These are phyloP conservation scores for Rubroboletus pulcherrimus DNA, from an alignment of 768 basidiomycete species.

Conservation along the genomic window DNA sequence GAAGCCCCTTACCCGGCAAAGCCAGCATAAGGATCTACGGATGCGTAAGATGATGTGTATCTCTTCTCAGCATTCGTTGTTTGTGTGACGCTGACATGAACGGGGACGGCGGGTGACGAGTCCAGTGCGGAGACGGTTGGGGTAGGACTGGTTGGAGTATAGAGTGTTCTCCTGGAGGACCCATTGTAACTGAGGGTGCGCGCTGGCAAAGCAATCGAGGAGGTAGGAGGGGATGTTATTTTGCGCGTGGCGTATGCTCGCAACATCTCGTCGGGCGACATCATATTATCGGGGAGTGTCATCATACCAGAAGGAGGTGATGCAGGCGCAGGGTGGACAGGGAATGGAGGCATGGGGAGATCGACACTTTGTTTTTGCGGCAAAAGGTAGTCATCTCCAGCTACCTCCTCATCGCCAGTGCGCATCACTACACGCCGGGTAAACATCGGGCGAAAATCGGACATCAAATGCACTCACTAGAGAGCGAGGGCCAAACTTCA, in stretches of 20 bases:
- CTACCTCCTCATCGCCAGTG: constrained; percentile 39
- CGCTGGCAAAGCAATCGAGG: constrained; percentile 29
- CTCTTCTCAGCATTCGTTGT: constrained; percentile 19
- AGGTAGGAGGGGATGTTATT: constrained; percentile 31
- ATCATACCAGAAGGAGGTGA: constrained; percentile 40
- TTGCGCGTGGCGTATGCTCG: constrained; percentile 62
- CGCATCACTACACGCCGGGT: constrained; percentile 60
- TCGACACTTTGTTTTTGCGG: constrained; percentile 24
- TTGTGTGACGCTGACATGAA: constrained; percentile 8
- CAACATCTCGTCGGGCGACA: constrained; percentile 74
- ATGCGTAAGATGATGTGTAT: constrained; percentile 24
- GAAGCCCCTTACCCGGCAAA: constrained; percentile 4
- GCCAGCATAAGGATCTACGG: constrained; percentile 25
- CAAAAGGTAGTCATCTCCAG: constrained; percentile 46
- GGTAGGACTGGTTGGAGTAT: constrained; percentile 19
- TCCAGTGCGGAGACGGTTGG: constrained; percentile 15
- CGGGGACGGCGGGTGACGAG: not conserved
- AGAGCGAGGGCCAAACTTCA: constrained; percentile 66
- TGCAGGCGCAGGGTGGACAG: constrained; percentile 28
- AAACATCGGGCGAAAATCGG: constrained; percentile 1
- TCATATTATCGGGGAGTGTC: constrained; percentile 38
- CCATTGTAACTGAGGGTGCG: constrained; percentile 25
- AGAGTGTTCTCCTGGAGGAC: constrained; percentile 29
- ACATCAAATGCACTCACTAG: constrained; percentile 41
- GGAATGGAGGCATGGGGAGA: constrained; percentile 33